Evolutionary conservation across 2,329 filamentous ascomycete genomes (phyloP).

Genomic region (Penicillium oxalicum): DNA sequence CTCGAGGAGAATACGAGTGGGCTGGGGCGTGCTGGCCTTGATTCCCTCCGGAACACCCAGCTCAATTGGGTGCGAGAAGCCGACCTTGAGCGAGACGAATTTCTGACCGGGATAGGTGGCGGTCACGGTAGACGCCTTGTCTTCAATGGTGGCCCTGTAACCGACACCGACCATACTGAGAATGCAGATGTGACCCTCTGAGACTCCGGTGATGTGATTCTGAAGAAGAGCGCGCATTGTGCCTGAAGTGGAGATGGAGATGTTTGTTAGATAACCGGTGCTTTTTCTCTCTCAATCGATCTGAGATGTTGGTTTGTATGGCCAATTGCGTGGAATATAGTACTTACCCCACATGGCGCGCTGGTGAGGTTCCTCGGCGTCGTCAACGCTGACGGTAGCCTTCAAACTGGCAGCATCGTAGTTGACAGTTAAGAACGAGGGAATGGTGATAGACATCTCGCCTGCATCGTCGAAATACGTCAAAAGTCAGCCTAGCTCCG

Average conservation of each 20-base stretch:
- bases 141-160: constrained; percentile 83
- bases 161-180: constrained; percentile 90
- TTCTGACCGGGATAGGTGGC: constrained; percentile 73
- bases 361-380: constrained; percentile 65
- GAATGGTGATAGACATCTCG: constrained; percentile 70
- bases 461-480: constrained; percentile 43
- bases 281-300: no score
- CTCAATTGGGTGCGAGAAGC: constrained; percentile 93
- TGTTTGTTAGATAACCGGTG: constrained; percentile 7
- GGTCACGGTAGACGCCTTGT: constrained; percentile 59
- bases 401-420: constrained; percentile 60
- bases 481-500: constrained; percentile 6
- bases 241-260: constrained; percentile 47
- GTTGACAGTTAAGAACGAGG: constrained; percentile 66
- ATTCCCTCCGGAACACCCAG: constrained; percentile 76
- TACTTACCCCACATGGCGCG: constrained; percentile 89
- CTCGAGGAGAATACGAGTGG: constrained; percentile 85
- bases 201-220: constrained; percentile 88
- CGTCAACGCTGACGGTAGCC: constrained; percentile 62
- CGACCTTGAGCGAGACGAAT: constrained; percentile 89
- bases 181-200: constrained; percentile 91
- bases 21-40: constrained; percentile 79
- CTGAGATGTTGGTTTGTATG: no score
- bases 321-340: neutral
- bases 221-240: constrained; percentile 85